These are phyloP conservation scores for Apiospora sp. DNA, from an alignment of 2,329 filamentous ascomycete genomes.

Conservation along the genomic window DNA sequence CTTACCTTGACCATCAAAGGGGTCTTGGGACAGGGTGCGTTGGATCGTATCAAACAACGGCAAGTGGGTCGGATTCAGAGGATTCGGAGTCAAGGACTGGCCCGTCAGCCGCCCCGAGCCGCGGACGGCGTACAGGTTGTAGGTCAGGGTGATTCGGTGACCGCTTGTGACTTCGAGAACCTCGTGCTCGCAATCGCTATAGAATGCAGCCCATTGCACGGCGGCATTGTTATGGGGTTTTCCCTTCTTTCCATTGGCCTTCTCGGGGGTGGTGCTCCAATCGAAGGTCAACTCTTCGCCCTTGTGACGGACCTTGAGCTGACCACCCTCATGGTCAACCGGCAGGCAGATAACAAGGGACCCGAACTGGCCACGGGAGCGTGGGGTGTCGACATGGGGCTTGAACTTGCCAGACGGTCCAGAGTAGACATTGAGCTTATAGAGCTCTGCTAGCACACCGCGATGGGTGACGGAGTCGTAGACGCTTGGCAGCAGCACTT, in stretches of 20 bases:
- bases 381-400: conserved; percentile 61
- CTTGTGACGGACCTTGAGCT: conserved; percentile 51
- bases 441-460: conserved; percentile 59
- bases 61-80: conserved; percentile 15
- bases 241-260: neutral
- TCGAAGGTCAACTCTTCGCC: conserved; percentile 48
- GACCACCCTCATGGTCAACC: conserved; percentile 47
- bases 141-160: conserved; percentile 65
- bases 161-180: conserved; percentile 57
- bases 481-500: conserved; percentile 50
- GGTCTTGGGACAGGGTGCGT: neutral
- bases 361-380: conserved; percentile 56
- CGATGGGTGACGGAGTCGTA: conserved; percentile 36
- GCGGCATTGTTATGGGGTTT: neutral
- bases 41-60: conserved; percentile 25
- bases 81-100: neutral
- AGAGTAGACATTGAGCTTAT: conserved; percentile 65
- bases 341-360: conserved; percentile 62
- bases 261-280: conserved; percentile 43
- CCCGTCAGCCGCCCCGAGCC: conserved; percentile 31
- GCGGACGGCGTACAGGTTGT: conserved; percentile 60
- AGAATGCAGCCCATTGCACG: conserved; percentile 60
- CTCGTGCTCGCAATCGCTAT: conserved; percentile 61
- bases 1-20: neutral
- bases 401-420: conserved; percentile 59